Conservation (phyloP, 257 asterid species). For the Rhazya stricta region DNA sequence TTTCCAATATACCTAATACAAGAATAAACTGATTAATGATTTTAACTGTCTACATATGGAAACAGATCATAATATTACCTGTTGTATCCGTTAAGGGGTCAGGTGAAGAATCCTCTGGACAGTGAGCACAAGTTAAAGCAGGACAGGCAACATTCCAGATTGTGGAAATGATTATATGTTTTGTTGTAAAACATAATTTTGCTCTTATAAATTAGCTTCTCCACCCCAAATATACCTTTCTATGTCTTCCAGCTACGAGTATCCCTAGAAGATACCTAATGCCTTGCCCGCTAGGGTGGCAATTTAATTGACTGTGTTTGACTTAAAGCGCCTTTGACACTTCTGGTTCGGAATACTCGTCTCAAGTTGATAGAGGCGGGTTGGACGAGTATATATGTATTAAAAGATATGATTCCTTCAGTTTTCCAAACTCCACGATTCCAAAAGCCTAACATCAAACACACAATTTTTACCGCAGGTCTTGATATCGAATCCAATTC, state of each 20-base stretch:
- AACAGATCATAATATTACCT: background rate
- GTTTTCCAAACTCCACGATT: background rate
- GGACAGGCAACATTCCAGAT: background rate
- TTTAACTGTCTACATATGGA: background rate
- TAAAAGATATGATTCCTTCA: background rate
- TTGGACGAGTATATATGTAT: background rate
- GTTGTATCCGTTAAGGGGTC: background rate
- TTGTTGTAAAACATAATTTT: background rate
- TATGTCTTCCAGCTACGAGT: background rate
- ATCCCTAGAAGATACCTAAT: background rate
- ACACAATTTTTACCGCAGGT: background rate
- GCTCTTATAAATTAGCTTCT: background rate
- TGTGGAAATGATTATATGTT: background rate
- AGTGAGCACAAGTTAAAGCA: background rate
- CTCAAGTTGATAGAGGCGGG: background rate
- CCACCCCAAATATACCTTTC: background rate
- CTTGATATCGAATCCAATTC: background rate
- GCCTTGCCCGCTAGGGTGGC: background rate
- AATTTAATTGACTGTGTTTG: background rate
- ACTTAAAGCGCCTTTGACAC: background rate
- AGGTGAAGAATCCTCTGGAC: background rate
- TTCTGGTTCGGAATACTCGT: background rate
- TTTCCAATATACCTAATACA: background rate
- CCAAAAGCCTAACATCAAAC: background rate
- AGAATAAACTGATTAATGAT: background rate